Evolutionary conservation across 2,329 filamentous ascomycete species (phyloP), one percentile per base, ranked within the genome.

Genomic region (Ophiostoma triangulosporum): DNA sequence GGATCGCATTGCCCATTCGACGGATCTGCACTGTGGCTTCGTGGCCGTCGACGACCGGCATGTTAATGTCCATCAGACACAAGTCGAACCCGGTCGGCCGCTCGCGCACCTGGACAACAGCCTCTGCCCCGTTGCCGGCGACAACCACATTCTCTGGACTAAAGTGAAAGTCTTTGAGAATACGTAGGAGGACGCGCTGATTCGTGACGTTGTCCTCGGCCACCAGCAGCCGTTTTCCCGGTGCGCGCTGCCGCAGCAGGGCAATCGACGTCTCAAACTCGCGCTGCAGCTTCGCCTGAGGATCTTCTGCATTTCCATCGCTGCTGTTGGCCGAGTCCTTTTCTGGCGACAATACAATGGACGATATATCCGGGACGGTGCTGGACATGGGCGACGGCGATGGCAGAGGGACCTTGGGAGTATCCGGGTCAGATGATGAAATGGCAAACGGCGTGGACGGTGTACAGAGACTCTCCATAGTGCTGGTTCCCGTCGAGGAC

Each of bases 271-370:
- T 24, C 26, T 53, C 55, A 9, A 51, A 31, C 5, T 50, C 50
- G 1, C 14, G 46, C 20, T 46, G 50, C 4, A 43, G 32, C 2
- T 38, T 29, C 20, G 26, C 36, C 12, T 43, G 8, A 2, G 26
- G 31, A 38, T 48, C 50, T 15, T 35, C 45, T 2, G 22, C 24
- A 9, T 22, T 8, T 2, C 4, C 24, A n/a, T 24, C 45, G 6
- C 15, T 17, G 11, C 35, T 29, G 35, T 43, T 27, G n/a, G 17
- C 27, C n/a, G 48, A 35, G 32, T 6, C 14, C 63, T 90, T 79
- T 69, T 93, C 97, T 7, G 91, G 91, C 14, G 89, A 95, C 2
- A 93, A 97, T 89, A 97, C 96, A 69, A 96, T 97, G 50, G 90
- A 95, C n/a, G 90, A 94, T 61, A 97, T 95, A 58, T 93, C 91